A percentile compares a stretch with the other conserved stretches of the same genome.
These are phyloP conservation scores for Termitomyces sp. DNA, from an alignment of 768 basidiomycete genomes.

Conservation along the genomic window DNA sequence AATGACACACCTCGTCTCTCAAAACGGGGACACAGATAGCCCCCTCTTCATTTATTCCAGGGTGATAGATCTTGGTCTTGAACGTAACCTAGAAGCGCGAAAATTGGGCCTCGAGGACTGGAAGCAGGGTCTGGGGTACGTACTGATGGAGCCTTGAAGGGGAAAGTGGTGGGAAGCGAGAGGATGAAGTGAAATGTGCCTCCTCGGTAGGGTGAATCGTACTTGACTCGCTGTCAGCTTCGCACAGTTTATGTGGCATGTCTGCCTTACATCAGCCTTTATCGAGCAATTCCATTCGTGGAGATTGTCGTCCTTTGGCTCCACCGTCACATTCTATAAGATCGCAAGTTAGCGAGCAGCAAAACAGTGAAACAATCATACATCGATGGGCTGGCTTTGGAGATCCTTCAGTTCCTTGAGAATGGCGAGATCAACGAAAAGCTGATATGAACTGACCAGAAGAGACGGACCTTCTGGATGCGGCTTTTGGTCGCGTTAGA, in stretches of 20 bases:
- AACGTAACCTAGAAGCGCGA: constrained; percentile 48
- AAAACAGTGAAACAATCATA: constrained; percentile 22
- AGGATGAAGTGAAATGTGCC: constrained; percentile 77
- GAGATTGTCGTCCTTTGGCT: constrained; percentile 65
- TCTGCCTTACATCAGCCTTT: constrained; percentile 58
- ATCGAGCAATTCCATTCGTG: constrained; percentile 76
- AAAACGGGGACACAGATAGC: constrained; percentile 80
- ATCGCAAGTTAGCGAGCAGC: constrained; percentile 7
- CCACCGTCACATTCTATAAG: constrained; percentile 54
- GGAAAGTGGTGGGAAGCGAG: constrained; percentile 72
- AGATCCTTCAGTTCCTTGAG: constrained; percentile 65
- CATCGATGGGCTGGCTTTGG: constrained; percentile 58
- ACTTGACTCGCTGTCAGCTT: constrained; percentile 30
- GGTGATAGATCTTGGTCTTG: constrained; percentile 80
- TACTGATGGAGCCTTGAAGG: constrained; percentile 84
- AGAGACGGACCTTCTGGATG: constrained; percentile 58
- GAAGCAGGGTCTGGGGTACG: constrained; percentile 8
- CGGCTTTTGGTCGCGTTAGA: constrained; percentile 42
- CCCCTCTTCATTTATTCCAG: constrained; percentile 87
- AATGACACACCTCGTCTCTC: constrained; percentile 69
- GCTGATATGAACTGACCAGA: background rate
- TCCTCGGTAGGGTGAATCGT: constrained; percentile 77
- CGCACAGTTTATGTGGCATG: too few relatives aligned
- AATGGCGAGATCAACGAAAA: constrained; percentile 2
- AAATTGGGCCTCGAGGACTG: constrained; percentile 5